Conservation (phyloP, 345 rosid species). For the Bruguiera gymnorhiza region DNA sequence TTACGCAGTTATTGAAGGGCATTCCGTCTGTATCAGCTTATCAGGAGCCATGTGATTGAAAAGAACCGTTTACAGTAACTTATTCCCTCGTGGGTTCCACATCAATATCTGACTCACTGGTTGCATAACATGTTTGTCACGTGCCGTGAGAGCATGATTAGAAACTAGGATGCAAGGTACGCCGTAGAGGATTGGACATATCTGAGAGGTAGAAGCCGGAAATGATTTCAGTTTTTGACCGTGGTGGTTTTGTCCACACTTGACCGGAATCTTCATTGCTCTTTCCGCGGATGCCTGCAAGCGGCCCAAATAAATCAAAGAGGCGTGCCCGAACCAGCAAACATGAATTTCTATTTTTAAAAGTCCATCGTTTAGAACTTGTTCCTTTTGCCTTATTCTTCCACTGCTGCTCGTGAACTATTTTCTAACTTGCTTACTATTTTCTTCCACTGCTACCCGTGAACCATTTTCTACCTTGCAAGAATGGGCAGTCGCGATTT, state of each 20-base stretch:
- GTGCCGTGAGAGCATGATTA: too few relatives aligned
- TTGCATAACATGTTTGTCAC: too few relatives aligned
- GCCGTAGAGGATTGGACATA: not conserved
- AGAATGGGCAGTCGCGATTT: not conserved
- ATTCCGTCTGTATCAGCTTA: too few relatives aligned
- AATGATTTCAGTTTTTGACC: not conserved
- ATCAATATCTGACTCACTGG: too few relatives aligned
- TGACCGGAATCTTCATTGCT: constrained; percentile 10
- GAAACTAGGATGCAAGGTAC: not conserved
- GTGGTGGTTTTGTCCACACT: not conserved
- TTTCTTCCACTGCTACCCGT: not conserved
- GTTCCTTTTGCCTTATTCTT: too few relatives aligned
- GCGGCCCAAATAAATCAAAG: not conserved
- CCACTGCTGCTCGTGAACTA: not conserved
- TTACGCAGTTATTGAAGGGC: too few relatives aligned
- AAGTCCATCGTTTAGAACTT: too few relatives aligned
- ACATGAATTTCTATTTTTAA: too few relatives aligned
- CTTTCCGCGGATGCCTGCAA: constrained; percentile 1
- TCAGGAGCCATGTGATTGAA: too few relatives aligned
- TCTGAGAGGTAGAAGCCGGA: not conserved
- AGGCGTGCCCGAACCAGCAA: too few relatives aligned
- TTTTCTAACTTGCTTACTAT: not conserved
- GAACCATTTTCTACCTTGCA: not conserved
- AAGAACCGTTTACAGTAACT: too few relatives aligned
- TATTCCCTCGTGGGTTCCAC: too few relatives aligned